Conservation (phyloP, 139 green algal genomes). For the Monoraphidium neglectum region DNA sequence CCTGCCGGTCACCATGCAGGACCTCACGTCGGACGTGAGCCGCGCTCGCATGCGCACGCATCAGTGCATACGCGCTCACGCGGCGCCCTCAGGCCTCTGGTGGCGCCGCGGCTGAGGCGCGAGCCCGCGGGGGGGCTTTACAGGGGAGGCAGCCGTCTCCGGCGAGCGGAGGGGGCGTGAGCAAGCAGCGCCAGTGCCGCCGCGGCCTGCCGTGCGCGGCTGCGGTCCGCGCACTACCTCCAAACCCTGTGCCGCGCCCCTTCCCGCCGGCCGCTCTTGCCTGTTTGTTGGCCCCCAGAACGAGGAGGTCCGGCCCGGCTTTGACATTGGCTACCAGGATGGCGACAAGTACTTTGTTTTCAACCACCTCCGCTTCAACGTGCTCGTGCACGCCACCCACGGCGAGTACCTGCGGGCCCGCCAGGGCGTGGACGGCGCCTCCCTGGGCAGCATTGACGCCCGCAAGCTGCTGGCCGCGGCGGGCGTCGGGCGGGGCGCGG, state of each 20-base stretch:
- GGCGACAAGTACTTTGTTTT: slow-evolving; percentile 84
- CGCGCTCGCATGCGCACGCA: no score
- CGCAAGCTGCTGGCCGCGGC: neutral
- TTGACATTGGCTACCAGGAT: slow-evolving; percentile 79
- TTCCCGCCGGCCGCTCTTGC: no score
- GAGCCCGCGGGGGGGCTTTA: no score
- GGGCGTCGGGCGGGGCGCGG: neutral
- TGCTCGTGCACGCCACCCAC: slow-evolving; percentile 87
- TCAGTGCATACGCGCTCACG: no score
- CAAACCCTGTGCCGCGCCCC: no score
- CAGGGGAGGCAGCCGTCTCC: no score
- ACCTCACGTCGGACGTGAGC: slow-evolving; percentile 72
- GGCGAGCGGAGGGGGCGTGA: no score
- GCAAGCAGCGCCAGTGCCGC: no score
- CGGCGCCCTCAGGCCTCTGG: no score
- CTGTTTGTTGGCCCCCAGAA: slow-evolving; percentile 40
- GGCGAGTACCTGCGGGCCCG: slow-evolving; percentile 69
- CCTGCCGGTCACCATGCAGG: slow-evolving; percentile 91
- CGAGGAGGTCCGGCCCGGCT: slow-evolving; percentile 78
- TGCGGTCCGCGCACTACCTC: neutral
- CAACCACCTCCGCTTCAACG: slow-evolving; percentile 97
- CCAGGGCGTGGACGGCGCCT: slow-evolving; percentile 21
- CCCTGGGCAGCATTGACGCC: slow-evolving; percentile 54
- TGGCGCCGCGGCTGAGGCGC: no score
- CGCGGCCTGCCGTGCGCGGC: no score